phyloP scores from a whole-genome alignment of 306 rosid genomes.

The Medicago truncatula region DNA sequence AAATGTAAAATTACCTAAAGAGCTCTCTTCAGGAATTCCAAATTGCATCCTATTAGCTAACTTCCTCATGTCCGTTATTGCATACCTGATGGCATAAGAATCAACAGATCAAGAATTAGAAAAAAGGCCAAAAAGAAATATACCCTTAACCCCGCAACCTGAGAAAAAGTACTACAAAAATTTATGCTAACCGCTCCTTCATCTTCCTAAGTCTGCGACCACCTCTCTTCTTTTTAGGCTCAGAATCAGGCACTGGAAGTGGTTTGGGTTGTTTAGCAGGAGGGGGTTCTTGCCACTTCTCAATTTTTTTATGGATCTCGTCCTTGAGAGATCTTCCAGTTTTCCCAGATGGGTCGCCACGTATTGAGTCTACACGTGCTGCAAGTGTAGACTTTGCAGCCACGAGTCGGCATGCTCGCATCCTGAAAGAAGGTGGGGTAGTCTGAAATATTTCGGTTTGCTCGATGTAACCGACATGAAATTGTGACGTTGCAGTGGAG shows the following conservation, averaged over 20 bases:
- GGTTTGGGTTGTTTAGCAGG: constrained; percentile 98
- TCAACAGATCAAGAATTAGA: constrained; percentile 27
- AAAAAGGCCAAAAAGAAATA: background rate
- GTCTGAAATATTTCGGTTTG: constrained; percentile 89
- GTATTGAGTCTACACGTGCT: constrained; percentile 89
- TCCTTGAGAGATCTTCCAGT: constrained; percentile 72
- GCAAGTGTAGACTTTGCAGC: constrained; percentile 91
- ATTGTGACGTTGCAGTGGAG: constrained; percentile 93
- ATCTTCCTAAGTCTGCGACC: constrained; percentile 89
- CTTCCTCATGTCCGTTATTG: constrained; percentile 92
- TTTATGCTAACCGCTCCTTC: constrained; percentile 73
- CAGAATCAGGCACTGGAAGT: constrained; percentile 97
- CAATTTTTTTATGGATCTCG: constrained; percentile 86
- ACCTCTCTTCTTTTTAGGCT: constrained; percentile 98
- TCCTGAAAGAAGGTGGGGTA: constrained; percentile 84
- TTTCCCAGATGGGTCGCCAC: constrained; percentile 90
- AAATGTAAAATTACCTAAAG: constrained; percentile 65
- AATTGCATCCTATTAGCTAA: constrained; percentile 94
- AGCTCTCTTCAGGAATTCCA: constrained; percentile 97
- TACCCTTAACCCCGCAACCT: background rate
- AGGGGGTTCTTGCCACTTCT: constrained; percentile 99
- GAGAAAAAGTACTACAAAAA: constrained; percentile 15
- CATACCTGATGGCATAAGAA: constrained; percentile 66
- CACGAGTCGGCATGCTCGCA: constrained; percentile 88
- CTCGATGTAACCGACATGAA: constrained; percentile 88